phyloP scores from a whole-genome alignment of 805 yeast species.

The Starmerella bombicola region DNA sequence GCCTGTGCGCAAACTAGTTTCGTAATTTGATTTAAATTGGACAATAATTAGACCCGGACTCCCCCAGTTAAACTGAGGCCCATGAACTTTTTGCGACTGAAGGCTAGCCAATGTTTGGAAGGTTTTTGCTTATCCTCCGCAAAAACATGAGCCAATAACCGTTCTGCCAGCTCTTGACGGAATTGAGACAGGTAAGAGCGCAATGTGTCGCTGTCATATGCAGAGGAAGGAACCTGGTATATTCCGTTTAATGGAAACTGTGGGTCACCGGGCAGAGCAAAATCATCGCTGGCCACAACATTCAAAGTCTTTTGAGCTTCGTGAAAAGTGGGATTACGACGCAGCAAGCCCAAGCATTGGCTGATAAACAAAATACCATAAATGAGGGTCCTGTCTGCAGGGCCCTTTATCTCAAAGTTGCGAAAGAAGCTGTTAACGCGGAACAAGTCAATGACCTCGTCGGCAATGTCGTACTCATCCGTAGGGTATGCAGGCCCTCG shows the following conservation, averaged over 20 bases:
- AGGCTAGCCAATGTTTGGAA: conserved; percentile 90
- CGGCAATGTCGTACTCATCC: conserved; percentile 73
- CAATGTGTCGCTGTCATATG: conserved; percentile 64
- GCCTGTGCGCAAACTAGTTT: too few relatives aligned
- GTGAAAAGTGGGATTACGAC: conserved; percentile 34
- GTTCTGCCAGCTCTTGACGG: conserved; percentile 80
- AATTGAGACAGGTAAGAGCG: conserved; percentile 78
- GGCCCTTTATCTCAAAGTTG: conserved; percentile 92
- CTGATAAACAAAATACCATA: conserved; percentile 86
- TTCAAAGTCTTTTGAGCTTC: conserved; percentile 45
- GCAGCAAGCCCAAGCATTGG: conserved; percentile 62
- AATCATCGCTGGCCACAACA: conserved; percentile 75
- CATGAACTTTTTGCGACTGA: conserved; percentile 91
- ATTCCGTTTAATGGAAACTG: conserved; percentile 84
- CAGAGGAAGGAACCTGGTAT: conserved; percentile 59
- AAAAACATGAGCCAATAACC: conserved; percentile 59
- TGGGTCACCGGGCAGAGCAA: conserved; percentile 87
- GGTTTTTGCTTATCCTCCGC: conserved; percentile 46
- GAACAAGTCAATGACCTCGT: conserved; percentile 81
- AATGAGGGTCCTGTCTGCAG: conserved; percentile 82
- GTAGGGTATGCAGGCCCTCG: conserved; percentile 88
- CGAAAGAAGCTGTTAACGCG: conserved; percentile 93
- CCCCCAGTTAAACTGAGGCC: conserved; percentile 39
- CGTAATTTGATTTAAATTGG: not conserved
- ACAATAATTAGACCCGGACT: conserved; percentile 3